A percentile compares a stretch with the other conserved stretches of the same genome.
Evolutionary conservation across 345 rosid species (phyloP).

Genomic region (Murraya koenigii): DNA sequence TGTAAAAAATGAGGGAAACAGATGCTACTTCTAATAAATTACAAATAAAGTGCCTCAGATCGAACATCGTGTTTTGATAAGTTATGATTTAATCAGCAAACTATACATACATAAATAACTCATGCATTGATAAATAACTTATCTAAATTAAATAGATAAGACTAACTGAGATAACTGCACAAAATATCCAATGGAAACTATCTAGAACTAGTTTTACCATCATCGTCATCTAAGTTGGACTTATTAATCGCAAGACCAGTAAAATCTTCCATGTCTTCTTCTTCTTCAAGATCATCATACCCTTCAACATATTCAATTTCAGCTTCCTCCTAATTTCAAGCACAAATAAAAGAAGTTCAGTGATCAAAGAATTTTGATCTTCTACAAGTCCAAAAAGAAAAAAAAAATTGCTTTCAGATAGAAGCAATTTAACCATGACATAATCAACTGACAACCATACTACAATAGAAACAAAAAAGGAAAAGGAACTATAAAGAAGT

Average conservation of each 20-base stretch:
- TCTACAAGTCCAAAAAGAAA: background rate
- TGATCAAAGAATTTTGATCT: background rate
- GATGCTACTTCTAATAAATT: background rate
- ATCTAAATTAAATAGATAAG: background rate
- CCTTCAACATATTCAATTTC: conserved; percentile 81
- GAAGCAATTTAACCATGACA: background rate
- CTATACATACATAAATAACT: background rate
- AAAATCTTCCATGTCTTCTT: conserved; percentile 91
- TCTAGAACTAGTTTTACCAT: conserved; percentile 28
- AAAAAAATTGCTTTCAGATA: background rate
- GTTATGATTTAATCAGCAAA: background rate
- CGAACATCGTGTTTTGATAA: background rate
- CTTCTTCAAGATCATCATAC: conserved; percentile 72
- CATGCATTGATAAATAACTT: background rate
- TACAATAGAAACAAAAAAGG: too few relatives aligned
- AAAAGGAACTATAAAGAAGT: background rate
- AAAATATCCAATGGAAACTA: background rate
- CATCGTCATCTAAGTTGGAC: conserved; percentile 28
- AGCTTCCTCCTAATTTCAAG: conserved; percentile 51
- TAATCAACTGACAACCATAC: background rate
- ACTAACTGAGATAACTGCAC: background rate
- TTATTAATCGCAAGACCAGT: conserved; percentile 36
- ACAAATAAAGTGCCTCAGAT: background rate
- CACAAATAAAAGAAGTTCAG: background rate
- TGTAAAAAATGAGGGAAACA: background rate